These are phyloP conservation scores for Aristolochia contorta DNA, from an alignment of 164 flowering plant species.

Conservation along the genomic window DNA sequence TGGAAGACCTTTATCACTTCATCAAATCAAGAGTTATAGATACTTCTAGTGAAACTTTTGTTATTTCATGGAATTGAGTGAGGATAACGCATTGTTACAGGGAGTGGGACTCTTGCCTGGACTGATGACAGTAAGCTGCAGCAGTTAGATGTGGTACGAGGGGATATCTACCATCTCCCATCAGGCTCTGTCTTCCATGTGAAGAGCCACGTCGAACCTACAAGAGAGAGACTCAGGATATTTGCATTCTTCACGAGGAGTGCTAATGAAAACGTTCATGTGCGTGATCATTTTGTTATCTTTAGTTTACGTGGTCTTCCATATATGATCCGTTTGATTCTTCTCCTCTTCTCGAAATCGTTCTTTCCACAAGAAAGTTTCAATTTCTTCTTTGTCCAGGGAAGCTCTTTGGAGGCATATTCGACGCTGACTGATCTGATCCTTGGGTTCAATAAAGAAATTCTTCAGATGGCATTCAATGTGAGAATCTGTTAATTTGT, in stretches of 20 bases:
- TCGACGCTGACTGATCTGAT: constrained; percentile 49
- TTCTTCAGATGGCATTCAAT: constrained; percentile 60
- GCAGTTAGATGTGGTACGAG: constrained; percentile 22
- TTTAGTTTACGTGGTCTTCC: background rate
- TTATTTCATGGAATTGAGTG: background rate
- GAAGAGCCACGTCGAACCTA: constrained; percentile 41
- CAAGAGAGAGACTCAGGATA: constrained; percentile 48
- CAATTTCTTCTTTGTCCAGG: constrained; percentile 23
- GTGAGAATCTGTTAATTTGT: constrained; percentile 20
- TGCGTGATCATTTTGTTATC: constrained; percentile 5
- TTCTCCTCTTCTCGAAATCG: background rate
- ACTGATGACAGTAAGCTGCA: constrained; percentile 20
- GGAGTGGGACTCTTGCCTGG: constrained; percentile 70
- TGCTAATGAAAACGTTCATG: constrained; percentile 18
- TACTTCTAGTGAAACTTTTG: no score
- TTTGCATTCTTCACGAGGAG: constrained; percentile 45
- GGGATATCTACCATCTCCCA: constrained; percentile 51
- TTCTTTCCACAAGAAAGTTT: background rate
- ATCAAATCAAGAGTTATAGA: background rate
- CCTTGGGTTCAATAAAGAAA: constrained; percentile 49
- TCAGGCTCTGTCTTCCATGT: constrained; percentile 55
- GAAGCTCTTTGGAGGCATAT: constrained; percentile 36
- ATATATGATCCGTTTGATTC: background rate
- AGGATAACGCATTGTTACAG: constrained; percentile 17
- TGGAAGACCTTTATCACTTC: no score